Evolutionary conservation across 345 rosid genomes (phyloP).

Genomic region (Geranium rotundifolium): DNA sequence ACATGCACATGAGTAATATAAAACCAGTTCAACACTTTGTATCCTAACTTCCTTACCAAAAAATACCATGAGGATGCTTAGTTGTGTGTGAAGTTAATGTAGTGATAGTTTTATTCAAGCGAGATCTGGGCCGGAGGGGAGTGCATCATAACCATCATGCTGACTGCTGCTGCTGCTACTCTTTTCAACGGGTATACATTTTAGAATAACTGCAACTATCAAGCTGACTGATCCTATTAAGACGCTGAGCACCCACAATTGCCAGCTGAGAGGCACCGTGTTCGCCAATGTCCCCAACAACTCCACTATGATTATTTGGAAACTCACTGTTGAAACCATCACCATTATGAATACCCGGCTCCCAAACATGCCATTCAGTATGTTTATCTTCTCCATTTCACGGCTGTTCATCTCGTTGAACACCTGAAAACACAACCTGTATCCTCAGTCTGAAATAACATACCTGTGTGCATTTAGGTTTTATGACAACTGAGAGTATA

Average conservation of each 20-base stretch:
- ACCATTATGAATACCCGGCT: slow-evolving; percentile 59
- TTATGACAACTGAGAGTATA: not conserved
- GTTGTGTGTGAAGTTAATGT: too few species aligned
- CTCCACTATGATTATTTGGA: slow-evolving; percentile 75
- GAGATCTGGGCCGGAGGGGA: slow-evolving; percentile 62
- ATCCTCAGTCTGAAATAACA: too few species aligned
- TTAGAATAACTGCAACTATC: slow-evolving; percentile 54
- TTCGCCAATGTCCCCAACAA: slow-evolving; percentile 56
- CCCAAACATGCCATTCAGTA: slow-evolving; percentile 46
- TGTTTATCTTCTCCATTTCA: slow-evolving; percentile 56
- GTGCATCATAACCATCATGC: slow-evolving; percentile 63
- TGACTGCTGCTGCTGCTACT: slow-evolving; percentile 8
- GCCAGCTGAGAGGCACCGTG: slow-evolving; percentile 82
- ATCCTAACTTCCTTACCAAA: too few species aligned
- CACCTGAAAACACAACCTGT: slow-evolving; percentile 30
- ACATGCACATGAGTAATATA: too few species aligned
- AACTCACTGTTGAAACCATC: slow-evolving; percentile 44
- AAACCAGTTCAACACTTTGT: too few species aligned
- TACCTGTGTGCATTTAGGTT: too few species aligned
- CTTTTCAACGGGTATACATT: slow-evolving; percentile 65
- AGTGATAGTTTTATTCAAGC: slow-evolving; percentile 12
- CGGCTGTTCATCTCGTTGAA: slow-evolving; percentile 74
- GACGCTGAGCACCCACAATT: slow-evolving; percentile 66
- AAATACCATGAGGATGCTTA: not conserved
- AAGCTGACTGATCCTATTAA: slow-evolving; percentile 61